Percentiles rank a stretch among this genome's conserved stretches.
These are phyloP conservation scores for Hypoxylon trugodes DNA, from an alignment of 495 filamentous ascomycete species.

Conservation along the genomic window DNA sequence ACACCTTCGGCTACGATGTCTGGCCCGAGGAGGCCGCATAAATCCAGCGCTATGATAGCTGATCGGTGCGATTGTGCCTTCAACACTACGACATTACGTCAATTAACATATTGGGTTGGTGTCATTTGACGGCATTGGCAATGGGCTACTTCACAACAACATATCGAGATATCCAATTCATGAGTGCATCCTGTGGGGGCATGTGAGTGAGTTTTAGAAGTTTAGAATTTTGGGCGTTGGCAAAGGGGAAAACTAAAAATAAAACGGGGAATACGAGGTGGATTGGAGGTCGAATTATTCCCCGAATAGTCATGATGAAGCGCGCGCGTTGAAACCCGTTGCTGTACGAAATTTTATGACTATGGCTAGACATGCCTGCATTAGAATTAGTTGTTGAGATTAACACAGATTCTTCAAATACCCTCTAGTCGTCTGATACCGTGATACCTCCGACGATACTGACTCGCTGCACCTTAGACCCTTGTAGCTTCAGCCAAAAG, in stretches of 20 bases:
- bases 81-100: not conserved
- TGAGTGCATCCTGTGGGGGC: not conserved
- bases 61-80: too few species aligned
- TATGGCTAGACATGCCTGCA: too few species aligned
- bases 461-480: not conserved
- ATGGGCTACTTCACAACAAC: not conserved
- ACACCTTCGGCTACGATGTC: conserved; percentile 63
- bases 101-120: not conserved
- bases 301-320: conserved; percentile 1
- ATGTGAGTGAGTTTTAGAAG: not conserved
- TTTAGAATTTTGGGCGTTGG: conserved; percentile 4
- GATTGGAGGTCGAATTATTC: not conserved
- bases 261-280: not conserved
- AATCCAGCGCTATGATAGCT: too few species aligned
- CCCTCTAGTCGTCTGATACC: too few species aligned
- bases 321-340: not conserved
- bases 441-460: not conserved
- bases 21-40: conserved; percentile 60
- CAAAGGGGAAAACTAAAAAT: not conserved
- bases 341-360: too few species aligned
- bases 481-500: conserved; percentile 31
- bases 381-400: too few species aligned
- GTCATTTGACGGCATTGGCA: not conserved
- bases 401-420: too few species aligned
- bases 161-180: conserved; percentile 3